Base-by-base conservation (phyloP, 176 grass and related monocot genomes). In the Musa beccarii region DNA sequence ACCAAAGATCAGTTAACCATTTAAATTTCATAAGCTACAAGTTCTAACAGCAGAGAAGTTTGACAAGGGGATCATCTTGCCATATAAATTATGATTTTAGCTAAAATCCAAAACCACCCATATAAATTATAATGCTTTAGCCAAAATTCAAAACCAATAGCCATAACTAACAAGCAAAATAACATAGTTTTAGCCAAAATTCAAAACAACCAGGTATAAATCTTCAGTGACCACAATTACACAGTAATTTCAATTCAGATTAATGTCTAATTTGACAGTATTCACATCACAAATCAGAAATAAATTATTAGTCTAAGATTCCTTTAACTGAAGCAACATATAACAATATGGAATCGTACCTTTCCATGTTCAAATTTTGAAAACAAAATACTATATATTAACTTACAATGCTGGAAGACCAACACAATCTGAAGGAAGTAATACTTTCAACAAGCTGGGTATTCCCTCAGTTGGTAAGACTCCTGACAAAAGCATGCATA, bases 401-500 rank as follows among this genome's bases (percentile, higher is more conserved):
- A 84, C 89, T 81, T 87, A 97, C 94, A 90, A 83, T 68, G 78
- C 81, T 81, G 94, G 90, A 85, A 97, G 94, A 61, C 90, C 90
- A 8, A 75, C 84, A 86, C 85, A 97, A 73, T 77, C 90, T 80
- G 88, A 77, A 83, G 94, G 94, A 49, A 97, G 94, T 53, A 85
- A 82, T 75, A 89, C 87, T 74, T 90, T 90, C 80, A 90, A 73
- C 82, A 97, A 90, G 80, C 90, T 93, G 10, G 94, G 94, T 68
- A 97, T 93, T 75, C 94, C 94, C 66, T 97, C 94, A 43, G 94
- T 97, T 82, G 87, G 86, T 83, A 97, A 80, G 68, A 97, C 71
- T 72, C 90, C 90, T 92, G 51, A 49, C 15, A 52, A 59, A 79
- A 49, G 74, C 29, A 51, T 29, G 55, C 66, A 84, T 26, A 20